phyloP scores from a whole-genome alignment of 1,139 yeast species.

The Nakaseomyces uthaithaninus region DNA sequence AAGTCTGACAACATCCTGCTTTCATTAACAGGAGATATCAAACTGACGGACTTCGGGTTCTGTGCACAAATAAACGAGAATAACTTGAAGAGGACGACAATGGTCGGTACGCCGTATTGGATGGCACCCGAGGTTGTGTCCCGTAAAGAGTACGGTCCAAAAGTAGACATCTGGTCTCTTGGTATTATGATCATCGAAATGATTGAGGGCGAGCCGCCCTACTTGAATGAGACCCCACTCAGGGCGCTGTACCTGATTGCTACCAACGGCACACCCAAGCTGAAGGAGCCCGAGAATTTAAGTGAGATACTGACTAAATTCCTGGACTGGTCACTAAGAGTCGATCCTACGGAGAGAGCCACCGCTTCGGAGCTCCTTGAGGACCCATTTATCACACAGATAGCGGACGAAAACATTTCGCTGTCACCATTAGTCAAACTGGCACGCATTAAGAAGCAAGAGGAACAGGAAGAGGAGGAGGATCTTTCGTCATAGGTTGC shows the following conservation, averaged over 20 bases:
- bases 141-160: constrained; percentile 85
- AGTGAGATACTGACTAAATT: constrained; percentile 57
- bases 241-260: constrained; percentile 79
- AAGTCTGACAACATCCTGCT: constrained; percentile 87
- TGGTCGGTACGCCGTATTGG: constrained; percentile 99
- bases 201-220: constrained; percentile 99
- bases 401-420: constrained; percentile 59
- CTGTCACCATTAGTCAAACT: constrained; percentile 82
- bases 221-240: constrained; percentile 83
- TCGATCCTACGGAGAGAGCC: constrained; percentile 71
- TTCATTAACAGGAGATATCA: constrained; percentile 78
- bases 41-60: constrained; percentile 72
- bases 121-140: constrained; percentile 94
- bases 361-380: constrained; percentile 63
- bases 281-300: constrained; percentile 76
- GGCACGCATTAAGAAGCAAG: constrained; percentile 68
- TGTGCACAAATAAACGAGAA: constrained; percentile 93
- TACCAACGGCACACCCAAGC: constrained; percentile 83
- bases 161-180: constrained; percentile 90
- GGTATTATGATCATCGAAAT: constrained; percentile 95
- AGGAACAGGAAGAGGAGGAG: constrained; percentile 29
- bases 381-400: constrained; percentile 53
- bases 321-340: constrained; percentile 68
- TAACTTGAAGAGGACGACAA: constrained; percentile 81
- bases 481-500: neutral